Evolutionary conservation across 2,329 filamentous ascomycete genomes (phyloP), one percentile per base, ranked within the genome.

Genomic region (Cryphonectria nitschkei): DNA sequence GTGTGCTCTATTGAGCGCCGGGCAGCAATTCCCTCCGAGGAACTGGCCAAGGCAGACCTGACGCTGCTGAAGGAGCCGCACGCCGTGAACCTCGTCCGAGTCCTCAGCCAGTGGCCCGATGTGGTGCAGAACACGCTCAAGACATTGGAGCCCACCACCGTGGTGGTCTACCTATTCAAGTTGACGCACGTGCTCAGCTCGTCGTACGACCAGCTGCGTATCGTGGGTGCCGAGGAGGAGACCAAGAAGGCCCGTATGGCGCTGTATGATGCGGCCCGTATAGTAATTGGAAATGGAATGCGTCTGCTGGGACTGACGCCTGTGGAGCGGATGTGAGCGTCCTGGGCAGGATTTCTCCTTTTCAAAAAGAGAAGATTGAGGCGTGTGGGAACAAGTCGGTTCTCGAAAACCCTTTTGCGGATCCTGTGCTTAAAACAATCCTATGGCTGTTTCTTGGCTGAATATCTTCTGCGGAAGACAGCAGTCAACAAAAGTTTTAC

Each of bases 271-370:
- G 86, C 91, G 2, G 91, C 93, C 8, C 87, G 92, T 77, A 89
- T 90, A 72, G 93, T 95, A 50, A 84, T 97, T 74, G 87, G 87
- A 76, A 97, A 96, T 80, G 94, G 93, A 73, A 97, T 97, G 94
- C 87, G 87, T 73, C 80, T 97, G 76, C 83, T 97, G 74, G 94
- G 94, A 1, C 83, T 97, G 79, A 90, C 85, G 68, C 94, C 94
- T 13, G 91, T 97, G 64, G 90, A 95, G 79, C 84, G 89, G 82
- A 73, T 73, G 71, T 73, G 56, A 62, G 39, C 41, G 13, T 63
- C 5, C 34, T 37, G 58, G 11, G 26, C 61, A 9, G 26, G 7
- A 3, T 22, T 61, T n/a, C 22, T 61, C 7, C 22, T 26, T 22
- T 2, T 16, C 22, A 5, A 14, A 7, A 19, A 22, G 2, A n/a